Evolutionary conservation across 768 basidiomycete species (phyloP), one percentile per base, ranked within the genome.

Genomic region (Boletus pseudopeckii): DNA sequence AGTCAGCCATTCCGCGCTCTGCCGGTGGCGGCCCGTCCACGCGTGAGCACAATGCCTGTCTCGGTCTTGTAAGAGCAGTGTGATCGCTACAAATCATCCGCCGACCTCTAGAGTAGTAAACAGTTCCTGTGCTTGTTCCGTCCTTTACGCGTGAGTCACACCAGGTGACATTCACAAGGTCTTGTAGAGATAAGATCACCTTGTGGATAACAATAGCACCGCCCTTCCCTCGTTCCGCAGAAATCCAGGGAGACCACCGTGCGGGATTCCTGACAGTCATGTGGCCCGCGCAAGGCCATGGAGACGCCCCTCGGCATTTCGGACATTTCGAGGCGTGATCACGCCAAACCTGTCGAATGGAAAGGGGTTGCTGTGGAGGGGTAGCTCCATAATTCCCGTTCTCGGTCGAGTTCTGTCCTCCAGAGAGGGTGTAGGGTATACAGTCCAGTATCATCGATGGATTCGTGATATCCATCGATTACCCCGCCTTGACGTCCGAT

Each of bases 321-420:
- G 37, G 52, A 52, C 51, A 38, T 50, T 40, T 34, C 40, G 0
- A 22, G 28, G 11, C 15, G 18, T 39, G 36, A 22, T 2, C 2
- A 3, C 22, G 22, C 22, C 14, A 39, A 36, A 39, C 48, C 9
- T 46, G 59, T 58, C 55, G 20, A 6, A 44, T 54, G 38, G 50
- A 64, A 63, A 64, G 52, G 55, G 64, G 53, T 53, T 57, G 49
- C 48, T 63, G 63, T 65, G 54, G 32, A 22, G 3, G 45, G 37
- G 39, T 18, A 53, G 45, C 53, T 55, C 45, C 54, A 61, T 60
- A 39, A 53, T 55, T 55, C 48, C 54, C 61, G 48, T 59, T 57
- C 63, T 55, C 40, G 44, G 49, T 4, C 17, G 7, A 49, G 39
- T 36, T 50, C 53, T 24, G 22, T 22, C 22, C 22, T 22, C 22